phyloP scores from a whole-genome alignment of 1,139 yeast genomes.

The Diutina neorugosa region DNA sequence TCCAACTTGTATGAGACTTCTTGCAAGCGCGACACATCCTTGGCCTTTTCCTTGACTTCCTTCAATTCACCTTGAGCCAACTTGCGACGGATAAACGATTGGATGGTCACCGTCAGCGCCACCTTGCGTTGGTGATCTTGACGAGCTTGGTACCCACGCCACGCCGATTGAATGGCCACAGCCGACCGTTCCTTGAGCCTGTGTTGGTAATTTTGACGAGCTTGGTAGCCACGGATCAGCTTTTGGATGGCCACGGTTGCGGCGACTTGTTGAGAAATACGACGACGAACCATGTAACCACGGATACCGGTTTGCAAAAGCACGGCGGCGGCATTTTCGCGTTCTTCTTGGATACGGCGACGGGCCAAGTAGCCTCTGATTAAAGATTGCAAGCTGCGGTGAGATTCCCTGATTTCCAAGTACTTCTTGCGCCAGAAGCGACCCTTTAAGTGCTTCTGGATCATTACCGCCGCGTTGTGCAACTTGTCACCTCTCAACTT shows the following conservation, averaged over 20 bases:
- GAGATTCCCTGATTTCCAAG: constrained; percentile 41
- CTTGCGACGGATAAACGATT: constrained; percentile 67
- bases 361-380: constrained; percentile 57
- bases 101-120: constrained; percentile 56
- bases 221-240: constrained; percentile 51
- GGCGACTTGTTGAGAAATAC: constrained; percentile 27
- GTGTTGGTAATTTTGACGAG: constrained; percentile 36
- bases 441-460: constrained; percentile 78
- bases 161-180: constrained; percentile 51
- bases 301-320: constrained; percentile 63
- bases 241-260: constrained; percentile 57
- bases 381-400: constrained; percentile 46
- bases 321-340: constrained; percentile 55
- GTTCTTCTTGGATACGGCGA: constrained; percentile 40
- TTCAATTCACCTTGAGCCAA: constrained; percentile 57
- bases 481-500: constrained; percentile 73
- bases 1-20: constrained; percentile 90
- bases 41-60: constrained; percentile 68
- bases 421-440: constrained; percentile 52
- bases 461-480: constrained; percentile 63
- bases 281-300: constrained; percentile 45
- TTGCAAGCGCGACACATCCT: constrained; percentile 78
- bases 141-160: constrained; percentile 49
- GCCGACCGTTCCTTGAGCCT: constrained; percentile 49
- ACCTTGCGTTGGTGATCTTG: constrained; percentile 25